Percentiles rank a stretch among this genome's conserved stretches.
phyloP scores from a whole-genome alignment of 2,329 filamentous ascomycete genomes.

The Aspergillus sp. region DNA sequence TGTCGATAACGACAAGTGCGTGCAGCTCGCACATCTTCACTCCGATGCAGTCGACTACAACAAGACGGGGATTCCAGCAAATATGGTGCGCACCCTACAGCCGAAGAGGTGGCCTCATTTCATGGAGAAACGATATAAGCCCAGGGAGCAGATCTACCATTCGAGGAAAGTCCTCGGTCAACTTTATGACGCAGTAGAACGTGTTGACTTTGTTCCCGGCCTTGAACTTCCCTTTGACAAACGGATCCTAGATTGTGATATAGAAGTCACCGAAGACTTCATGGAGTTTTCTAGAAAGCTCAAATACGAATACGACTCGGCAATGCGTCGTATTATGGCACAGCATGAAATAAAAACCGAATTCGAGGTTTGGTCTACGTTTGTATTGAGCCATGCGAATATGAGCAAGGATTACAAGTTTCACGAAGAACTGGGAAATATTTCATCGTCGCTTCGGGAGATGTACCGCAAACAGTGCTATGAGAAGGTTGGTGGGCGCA shows the following conservation, averaged over 20 bases:
- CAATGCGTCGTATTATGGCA: conserved; percentile 71
- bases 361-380: conserved; percentile 86
- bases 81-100: conserved; percentile 56
- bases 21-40: conserved; percentile 71
- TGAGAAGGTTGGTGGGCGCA: conserved; percentile 55
- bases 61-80: conserved; percentile 76
- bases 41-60: conserved; percentile 91
- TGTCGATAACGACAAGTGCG: conserved; percentile 62
- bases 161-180: conserved; percentile 69
- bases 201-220: conserved; percentile 64
- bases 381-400: conserved; percentile 67
- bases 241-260: conserved; percentile 59
- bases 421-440: conserved; percentile 70
- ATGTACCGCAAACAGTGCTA: conserved; percentile 63
- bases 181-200: conserved; percentile 70
- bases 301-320: conserved; percentile 71
- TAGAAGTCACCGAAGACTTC: conserved; percentile 48
- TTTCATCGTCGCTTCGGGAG: conserved; percentile 60
- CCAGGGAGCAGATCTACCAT: conserved; percentile 49
- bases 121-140: conserved; percentile 61
- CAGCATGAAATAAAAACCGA: conserved; percentile 79
- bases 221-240: conserved; percentile 68
- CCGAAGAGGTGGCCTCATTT: conserved; percentile 73
- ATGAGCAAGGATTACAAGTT: conserved; percentile 76
- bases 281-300: conserved; percentile 57